Evolutionary conservation across 345 rosid species (phyloP).

Genomic region (Gossypium arboreum): DNA sequence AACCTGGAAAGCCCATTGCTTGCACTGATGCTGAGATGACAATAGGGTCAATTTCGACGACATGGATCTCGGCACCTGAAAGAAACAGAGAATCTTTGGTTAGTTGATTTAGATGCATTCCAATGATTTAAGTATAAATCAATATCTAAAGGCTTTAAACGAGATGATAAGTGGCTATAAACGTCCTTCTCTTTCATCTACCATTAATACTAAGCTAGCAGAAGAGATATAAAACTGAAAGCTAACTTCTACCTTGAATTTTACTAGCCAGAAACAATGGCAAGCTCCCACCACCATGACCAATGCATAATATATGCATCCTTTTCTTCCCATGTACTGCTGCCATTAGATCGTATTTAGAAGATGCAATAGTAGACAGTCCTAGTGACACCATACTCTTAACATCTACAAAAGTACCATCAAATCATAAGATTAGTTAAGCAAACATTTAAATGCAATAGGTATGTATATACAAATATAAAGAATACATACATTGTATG

Average conservation of each 20-base stretch:
- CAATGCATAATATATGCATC: slow-evolving; percentile 75
- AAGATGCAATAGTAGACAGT: slow-evolving; percentile 59
- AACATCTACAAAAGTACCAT: slow-evolving; percentile 47
- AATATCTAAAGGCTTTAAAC: not conserved
- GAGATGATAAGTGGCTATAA: not conserved
- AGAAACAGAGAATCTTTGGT: not conserved
- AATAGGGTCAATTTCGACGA: slow-evolving; percentile 80
- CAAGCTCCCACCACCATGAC: slow-evolving; percentile 95
- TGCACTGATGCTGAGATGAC: slow-evolving; percentile 70
- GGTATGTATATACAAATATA: not conserved
- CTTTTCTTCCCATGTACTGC: slow-evolving; percentile 50
- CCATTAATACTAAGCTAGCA: not conserved
- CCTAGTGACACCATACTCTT: slow-evolving; percentile 89
- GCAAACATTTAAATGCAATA: not conserved
- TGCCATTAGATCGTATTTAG: slow-evolving; percentile 45
- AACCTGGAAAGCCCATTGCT: slow-evolving; percentile 90
- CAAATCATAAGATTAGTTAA: slow-evolving; percentile 11
- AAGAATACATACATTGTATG: not conserved
- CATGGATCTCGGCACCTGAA: slow-evolving; percentile 66
- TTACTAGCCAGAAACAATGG: slow-evolving; percentile 77
- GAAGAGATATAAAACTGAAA: not conserved
- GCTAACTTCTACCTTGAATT: slow-evolving; percentile 50
- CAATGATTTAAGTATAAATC: not conserved
- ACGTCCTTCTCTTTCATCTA: not conserved
- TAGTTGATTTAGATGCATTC: not conserved